Evolutionary conservation across 768 basidiomycete species (phyloP).

Genomic region (Zangia roseola): DNA sequence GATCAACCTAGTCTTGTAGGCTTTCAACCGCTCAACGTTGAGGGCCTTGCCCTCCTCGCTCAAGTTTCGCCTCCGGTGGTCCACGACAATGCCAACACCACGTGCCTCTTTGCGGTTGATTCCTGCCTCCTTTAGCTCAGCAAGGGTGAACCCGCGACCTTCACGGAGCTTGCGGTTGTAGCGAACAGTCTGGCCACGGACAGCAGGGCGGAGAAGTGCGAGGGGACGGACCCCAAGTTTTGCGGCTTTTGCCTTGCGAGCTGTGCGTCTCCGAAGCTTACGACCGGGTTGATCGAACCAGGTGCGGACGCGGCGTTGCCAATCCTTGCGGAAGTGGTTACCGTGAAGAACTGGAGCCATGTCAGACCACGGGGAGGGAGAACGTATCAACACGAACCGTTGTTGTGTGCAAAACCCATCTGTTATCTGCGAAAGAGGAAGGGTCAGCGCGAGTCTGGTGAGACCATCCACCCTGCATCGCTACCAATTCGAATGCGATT

Average conservation of each 20-base stretch:
- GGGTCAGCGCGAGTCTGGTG: conserved; percentile 17
- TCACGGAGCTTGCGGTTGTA: conserved; percentile 98
- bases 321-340: conserved; percentile 99
- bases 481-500: not conserved
- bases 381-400: conserved; percentile 30
- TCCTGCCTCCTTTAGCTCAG: conserved; percentile 95
- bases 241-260: conserved; percentile 89
- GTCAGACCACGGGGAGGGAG: conserved; percentile 22
- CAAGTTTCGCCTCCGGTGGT: conserved; percentile 94
- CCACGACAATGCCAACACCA: conserved; percentile 91
- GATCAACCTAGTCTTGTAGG: conserved; percentile 89
- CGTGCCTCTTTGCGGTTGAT: conserved; percentile 91
- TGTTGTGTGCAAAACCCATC: conserved; percentile 39
- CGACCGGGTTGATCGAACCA: conserved; percentile 99
- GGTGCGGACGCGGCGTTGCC: conserved; percentile 94
- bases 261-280: conserved; percentile 91
- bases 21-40: conserved; percentile 92
- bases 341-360: conserved; percentile 69
- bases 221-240: conserved; percentile 90
- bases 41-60: conserved; percentile 95
- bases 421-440: conserved; percentile 24
- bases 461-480: conserved; percentile 23
- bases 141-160: conserved; percentile 93
- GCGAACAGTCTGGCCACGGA: conserved; percentile 92
- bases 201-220: conserved; percentile 91